Evolutionary conservation across 2,329 filamentous ascomycete species (phyloP).

Genomic region (Penicillium sp.): DNA sequence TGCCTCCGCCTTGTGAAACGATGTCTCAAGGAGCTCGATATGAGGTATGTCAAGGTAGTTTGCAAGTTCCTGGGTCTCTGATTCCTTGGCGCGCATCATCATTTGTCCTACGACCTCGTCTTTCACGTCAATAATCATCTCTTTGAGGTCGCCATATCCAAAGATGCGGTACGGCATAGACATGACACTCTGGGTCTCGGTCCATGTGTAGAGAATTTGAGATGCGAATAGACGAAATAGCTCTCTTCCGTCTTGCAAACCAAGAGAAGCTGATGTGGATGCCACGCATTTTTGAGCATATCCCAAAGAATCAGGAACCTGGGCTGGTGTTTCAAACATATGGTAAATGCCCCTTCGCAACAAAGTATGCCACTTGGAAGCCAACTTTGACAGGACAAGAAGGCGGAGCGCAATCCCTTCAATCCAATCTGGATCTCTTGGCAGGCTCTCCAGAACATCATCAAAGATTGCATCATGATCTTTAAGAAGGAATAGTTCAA

Average conservation of each 20-base stretch:
- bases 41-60: conserved; percentile 57
- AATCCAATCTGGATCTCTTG: conserved; percentile 66
- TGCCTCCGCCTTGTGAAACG: conserved; percentile 77
- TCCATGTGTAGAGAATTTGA: conserved; percentile 90
- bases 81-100: conserved; percentile 75
- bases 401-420: conserved; percentile 88
- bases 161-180: conserved; percentile 85
- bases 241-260: conserved; percentile 65
- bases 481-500: conserved; percentile 78
- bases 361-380: conserved; percentile 81
- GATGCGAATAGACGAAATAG: conserved; percentile 84
- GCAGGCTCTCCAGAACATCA: conserved; percentile 79
- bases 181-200: conserved; percentile 66
- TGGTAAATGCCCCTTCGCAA: conserved; percentile 86
- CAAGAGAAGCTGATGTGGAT: conserved; percentile 66
- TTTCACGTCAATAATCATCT: conserved; percentile 70
- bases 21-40: conserved; percentile 61
- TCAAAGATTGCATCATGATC: conserved; percentile 82
- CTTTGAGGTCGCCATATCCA: conserved; percentile 68
- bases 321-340: conserved; percentile 86
- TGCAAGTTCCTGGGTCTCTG: conserved; percentile 64
- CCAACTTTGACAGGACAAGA: conserved; percentile 73
- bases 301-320: conserved; percentile 62
- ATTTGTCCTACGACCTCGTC: conserved; percentile 79
- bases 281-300: conserved; percentile 74